A percentile compares a stretch with the other conserved stretches of the same genome.
phyloP scores from a whole-genome alignment of 768 basidiomycete species.

The Leccinum disarticulatum region DNA sequence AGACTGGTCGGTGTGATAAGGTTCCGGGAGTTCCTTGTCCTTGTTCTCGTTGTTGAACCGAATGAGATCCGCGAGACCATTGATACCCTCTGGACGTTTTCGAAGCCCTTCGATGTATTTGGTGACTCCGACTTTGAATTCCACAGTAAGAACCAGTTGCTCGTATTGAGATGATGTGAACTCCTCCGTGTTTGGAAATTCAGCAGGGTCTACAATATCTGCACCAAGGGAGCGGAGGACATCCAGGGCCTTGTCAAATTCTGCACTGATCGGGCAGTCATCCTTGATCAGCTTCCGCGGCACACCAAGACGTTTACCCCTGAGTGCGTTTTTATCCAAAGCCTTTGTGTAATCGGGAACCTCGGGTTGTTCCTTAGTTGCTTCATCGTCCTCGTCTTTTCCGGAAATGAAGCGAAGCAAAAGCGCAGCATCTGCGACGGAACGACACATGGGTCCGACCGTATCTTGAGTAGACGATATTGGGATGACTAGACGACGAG shows the following conservation, averaged over 20 bases:
- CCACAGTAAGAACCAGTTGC: conserved; percentile 48
- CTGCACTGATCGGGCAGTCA: conserved; percentile 28
- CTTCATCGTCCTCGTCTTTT: conserved; percentile 51
- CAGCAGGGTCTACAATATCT: conserved; percentile 60
- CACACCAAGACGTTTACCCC: conserved; percentile 54
- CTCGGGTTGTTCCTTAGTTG: conserved; percentile 49
- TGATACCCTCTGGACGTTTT: conserved; percentile 55
- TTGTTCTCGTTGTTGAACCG: conserved; percentile 54
- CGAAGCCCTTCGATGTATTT: conserved; percentile 47
- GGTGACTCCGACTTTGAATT: conserved; percentile 63
- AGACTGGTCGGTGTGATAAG: conserved; percentile 37
- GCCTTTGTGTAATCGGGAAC: conserved; percentile 60
- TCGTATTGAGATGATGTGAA: conserved; percentile 49
- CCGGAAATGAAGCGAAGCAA: conserved; percentile 55
- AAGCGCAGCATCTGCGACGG: conserved; percentile 54
- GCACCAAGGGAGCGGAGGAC: conserved; percentile 41
- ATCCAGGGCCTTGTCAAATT: conserved; percentile 41
- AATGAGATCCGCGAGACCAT: conserved; percentile 56
- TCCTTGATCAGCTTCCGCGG: conserved; percentile 38
- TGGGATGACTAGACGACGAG: conserved; percentile 45
- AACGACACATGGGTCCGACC: conserved; percentile 55
- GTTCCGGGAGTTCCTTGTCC: conserved; percentile 43
- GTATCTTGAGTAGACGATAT: conserved; percentile 60
- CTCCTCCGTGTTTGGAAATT: conserved; percentile 54
- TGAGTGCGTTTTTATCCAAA: conserved; percentile 46